Base-by-base conservation (phyloP, 129 eudicot genomes). In the Scalesia atractyloides region DNA sequence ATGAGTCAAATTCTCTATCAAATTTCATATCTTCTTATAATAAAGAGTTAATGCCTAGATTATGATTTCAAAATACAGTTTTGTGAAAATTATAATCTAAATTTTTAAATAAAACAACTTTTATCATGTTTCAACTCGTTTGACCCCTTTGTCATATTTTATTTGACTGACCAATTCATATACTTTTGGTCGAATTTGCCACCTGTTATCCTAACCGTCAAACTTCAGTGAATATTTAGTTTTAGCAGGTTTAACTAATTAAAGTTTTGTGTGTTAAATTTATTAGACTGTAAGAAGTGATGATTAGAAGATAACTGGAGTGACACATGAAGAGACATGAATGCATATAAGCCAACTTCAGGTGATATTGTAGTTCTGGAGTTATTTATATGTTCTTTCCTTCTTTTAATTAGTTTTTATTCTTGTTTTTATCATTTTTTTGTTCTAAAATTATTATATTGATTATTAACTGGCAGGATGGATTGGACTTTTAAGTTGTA, bases 281-380 rank as follows among this genome's bases (percentile, higher is more conserved):
- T 80, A 73, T 19, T 49, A 80, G 80, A 80, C 67, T 74, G 80
- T 80, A 8, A 80, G 80, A 62, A 80, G 84, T 69, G 84, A 80
- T 74, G 84, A 74, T 7, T 80, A 33, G 84, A 80, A 46, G 83
- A 73, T 71, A 66, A 76, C 61, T 69, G 84, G 84, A 80, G 84
- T 64, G 80, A 80, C 64, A 74, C 80, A 52, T 80, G 54, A 79
- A 7, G 18, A 15, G 58, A 59, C 68, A 24, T 58, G 73, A 65
- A n/a, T 54, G 62, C 77, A 46, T 60, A n/a, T n/a, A n/a, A 61
- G 13, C 46, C 82, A 77, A 37, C 34, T n/a, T 37, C 22, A 65
- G 72, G 37, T 49, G 73, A 33, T 22, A 5, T 79, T 54, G 69
- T 66, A 64, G 50, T 53, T 57, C 61, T 64, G 30, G 47, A 56